Base-by-base conservation (phyloP, 1,139 yeast genomes). In the Geotrichum fermentans region DNA sequence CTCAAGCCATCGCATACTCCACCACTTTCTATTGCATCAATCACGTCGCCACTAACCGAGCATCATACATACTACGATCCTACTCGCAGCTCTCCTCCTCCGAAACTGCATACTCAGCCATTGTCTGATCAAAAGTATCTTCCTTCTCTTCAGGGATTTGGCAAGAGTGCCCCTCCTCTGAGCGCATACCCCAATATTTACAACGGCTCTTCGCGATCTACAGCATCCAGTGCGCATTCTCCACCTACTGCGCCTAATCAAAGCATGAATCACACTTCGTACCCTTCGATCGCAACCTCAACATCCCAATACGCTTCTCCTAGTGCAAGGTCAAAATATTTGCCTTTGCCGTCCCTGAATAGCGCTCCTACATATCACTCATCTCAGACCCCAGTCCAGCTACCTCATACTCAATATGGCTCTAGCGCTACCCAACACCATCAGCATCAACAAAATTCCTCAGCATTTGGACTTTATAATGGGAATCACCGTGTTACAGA, bases 401-500 rank as follows among this genome's bases (percentile, higher is more conserved):
- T 40, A 30, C 43, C 53, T 21, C 42, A 28, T 11, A 5, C 45
- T 16, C 17, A 35, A 14, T 24, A 35, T 24, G 32, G 36, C 26
- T 20, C 30, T 35, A 21, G 35, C 7, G 26, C 32, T 20, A 16
- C 35, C 13, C 36, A 39, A 14, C 47, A n/a, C 18, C 50, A 45
- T 40, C 47, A 13, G 24, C 49, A 37, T 39, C 41, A 34, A 37
- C 45, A 30, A n/a, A 14, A 16, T 18, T n/a, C 14, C 16, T 14
- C 40, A n/a, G n/a, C 49, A 37, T 51, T 45, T 38, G 47, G 43
- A 18, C 43, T 40, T 35, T 45, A 50, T 22, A 36, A 48, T 20
- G n/a, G 14, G 14, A 44, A 40, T 28, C 28, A 35, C 24, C 41
- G 47, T 14, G 35, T 41, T 4, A 40, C 48, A 32, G 47, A 38